phyloP scores from a whole-genome alignment of 305 asterid species.

The Rubia tinctorum region DNA sequence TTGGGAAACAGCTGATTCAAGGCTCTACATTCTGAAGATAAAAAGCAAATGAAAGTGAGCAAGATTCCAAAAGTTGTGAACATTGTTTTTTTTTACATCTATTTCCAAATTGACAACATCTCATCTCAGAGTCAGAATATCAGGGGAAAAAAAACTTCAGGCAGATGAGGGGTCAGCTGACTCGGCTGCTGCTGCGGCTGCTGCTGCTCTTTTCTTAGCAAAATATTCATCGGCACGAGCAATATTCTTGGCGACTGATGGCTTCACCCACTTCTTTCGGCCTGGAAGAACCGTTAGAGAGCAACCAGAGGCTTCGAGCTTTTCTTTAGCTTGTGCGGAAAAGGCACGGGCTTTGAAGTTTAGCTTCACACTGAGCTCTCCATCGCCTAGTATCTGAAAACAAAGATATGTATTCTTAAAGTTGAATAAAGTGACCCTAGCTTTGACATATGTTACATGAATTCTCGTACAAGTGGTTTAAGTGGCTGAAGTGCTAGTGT shows the following conservation, averaged over 20 bases:
- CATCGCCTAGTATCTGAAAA: slow-evolving; percentile 80
- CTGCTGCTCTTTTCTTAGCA: slow-evolving; percentile 62
- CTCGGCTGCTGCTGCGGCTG: slow-evolving; percentile 42
- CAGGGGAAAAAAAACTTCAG: slow-evolving; percentile 21
- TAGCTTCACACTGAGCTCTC: slow-evolving; percentile 71
- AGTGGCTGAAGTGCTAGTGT: not conserved
- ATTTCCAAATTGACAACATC: slow-evolving; percentile 18
- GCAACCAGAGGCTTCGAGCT: slow-evolving; percentile 82
- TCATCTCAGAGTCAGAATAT: slow-evolving; percentile 12
- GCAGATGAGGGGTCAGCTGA: slow-evolving; percentile 43
- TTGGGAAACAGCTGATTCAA: slow-evolving; percentile 20
- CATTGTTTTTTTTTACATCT: slow-evolving; percentile 24
- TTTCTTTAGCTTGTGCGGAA: slow-evolving; percentile 75
- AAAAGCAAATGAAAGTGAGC: not conserved
- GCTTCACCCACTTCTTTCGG: slow-evolving; percentile 94
- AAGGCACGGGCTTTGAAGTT: slow-evolving; percentile 83
- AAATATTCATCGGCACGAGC: slow-evolving; percentile 91
- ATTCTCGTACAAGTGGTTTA: not conserved
- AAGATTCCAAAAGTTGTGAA: slow-evolving; percentile 16
- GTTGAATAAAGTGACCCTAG: not conserved
- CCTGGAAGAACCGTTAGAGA: slow-evolving; percentile 74
- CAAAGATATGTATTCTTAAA: not conserved
- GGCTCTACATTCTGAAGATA: slow-evolving; percentile 11
- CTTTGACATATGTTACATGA: not conserved
- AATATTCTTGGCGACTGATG: slow-evolving; percentile 85